Evolutionary conservation across 495 filamentous ascomycete species (phyloP), one percentile per base, ranked within the genome.

Genomic region (Xylaria bambusicola): DNA sequence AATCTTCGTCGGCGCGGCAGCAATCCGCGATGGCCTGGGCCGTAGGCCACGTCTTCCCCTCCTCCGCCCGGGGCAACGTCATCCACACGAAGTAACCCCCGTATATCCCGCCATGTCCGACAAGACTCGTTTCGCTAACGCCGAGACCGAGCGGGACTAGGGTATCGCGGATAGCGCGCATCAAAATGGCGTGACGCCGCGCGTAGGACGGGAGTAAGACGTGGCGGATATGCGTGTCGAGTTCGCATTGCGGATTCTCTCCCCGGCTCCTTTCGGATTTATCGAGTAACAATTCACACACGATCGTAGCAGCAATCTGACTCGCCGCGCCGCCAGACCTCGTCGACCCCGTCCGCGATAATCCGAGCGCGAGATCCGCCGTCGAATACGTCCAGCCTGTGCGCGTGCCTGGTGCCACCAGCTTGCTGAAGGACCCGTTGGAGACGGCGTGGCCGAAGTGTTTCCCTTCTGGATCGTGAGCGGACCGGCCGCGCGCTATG

Each of bases 51-150:
- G 20, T 0, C 5, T 29, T 26, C 6, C 9, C 15, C 31, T 38
- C 18, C 17, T 24, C 24, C 0, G 31, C 3, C 23, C 63, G 52
- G 0, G 89, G 88, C 17, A 96, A 71, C 8, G 74, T 72, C 17
- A 94, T 65, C 90, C 91, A 96, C 33, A 92, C 73, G 67, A 94
- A 95, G 70, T 91, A 95, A 0, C 92, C 92, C 0, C 91, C 91
- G 53, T 77, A 78, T 13, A 81, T 52, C 2, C 71, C 66, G 17
- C 62, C 56, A 7, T 13, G 27, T 4, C 59, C 60, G 1, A 45
- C 38, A 6, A 64, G 57, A 15, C 64, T 71, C 0, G 58, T 51
- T 53, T 71, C 68, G 0, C 35, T n/a, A 3, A 75, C 54, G 2
- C 62, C 71, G 6, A 87, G 82, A 6, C 88, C 89, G 0, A 88